Evolutionary conservation across 75 land plant species (phyloP), one percentile per base, ranked within the genome.

Genomic region (Pinus taeda): DNA sequence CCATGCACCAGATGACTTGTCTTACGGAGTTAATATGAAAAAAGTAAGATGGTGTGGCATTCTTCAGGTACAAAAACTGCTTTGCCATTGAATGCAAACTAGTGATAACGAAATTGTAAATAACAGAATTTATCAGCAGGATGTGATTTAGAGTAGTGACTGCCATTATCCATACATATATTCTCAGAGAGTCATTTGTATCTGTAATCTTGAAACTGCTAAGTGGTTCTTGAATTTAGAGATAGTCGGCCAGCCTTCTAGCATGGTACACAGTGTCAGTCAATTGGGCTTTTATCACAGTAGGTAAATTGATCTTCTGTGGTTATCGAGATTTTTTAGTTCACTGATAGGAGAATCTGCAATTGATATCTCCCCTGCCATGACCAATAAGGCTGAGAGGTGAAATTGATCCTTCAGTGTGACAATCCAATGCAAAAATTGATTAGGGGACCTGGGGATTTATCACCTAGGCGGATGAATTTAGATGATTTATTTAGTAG

Each of bases 11-110:
- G 77, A 82, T 81, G 90, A 88, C 75, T 81, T 92, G 36, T 53
- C 87, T 21, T 92, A 92, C 78, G 92, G 95, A 73, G 92, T 92
- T 72, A 90, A 92, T 82, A 83, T 92, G 85, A 81, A 87, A 69
- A 56, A 79, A 3, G 86, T 90, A 22, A 75, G 95, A 53, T 92
- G 95, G 92, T 90, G 87, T 79, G 95, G 95, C 56, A 90, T 90
- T 71, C 90, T 92, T 30, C 95, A 92, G 89, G 95, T 90, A 14
- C 8, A 18, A 17, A 17, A n/a, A 24, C 5, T 66, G 3, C 24
- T 36, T 20, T 64, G 45, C 57, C 71, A 5, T 70, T 61, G 55
- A 56, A 49, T 30, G 22, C 39, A 20, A 39, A 11, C 55, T 49
- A 49, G 55, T 49, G 55, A 49, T 9, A 49, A 49, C 55, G 11